A percentile compares a stretch with the other conserved stretches of the same genome.
These are phyloP conservation scores for Globomyces sp. DNA, from an alignment of 371 early-diverging fungal species.

Conservation along the genomic window DNA sequence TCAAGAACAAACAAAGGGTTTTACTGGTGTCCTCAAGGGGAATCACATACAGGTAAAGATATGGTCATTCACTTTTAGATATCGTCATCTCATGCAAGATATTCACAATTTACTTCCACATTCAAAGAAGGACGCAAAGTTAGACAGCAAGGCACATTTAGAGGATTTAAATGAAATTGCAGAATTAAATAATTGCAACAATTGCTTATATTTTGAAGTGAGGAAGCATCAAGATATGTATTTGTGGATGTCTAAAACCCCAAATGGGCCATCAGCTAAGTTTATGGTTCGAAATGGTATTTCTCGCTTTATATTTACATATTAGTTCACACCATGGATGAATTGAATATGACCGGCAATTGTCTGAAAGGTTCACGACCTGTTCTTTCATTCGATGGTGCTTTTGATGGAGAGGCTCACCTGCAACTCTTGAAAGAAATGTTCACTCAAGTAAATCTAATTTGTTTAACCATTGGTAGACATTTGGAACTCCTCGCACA, in stretches of 20 bases:
- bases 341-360: constrained; percentile 96
- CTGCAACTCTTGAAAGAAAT: constrained; percentile 84
- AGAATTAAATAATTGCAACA: constrained; percentile 96
- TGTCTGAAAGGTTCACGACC: constrained; percentile 95
- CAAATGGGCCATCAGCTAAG: constrained; percentile 93
- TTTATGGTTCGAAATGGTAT: constrained; percentile 91
- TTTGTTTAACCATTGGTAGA: constrained; percentile 34
- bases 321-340: constrained; percentile 96
- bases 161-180: constrained; percentile 91
- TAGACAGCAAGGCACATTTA: constrained; percentile 88
- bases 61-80: constrained; percentile 49
- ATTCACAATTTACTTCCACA: constrained; percentile 86
- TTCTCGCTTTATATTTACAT: not conserved
- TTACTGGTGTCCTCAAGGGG: constrained; percentile 88
- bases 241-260: constrained; percentile 93
- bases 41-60: constrained; percentile 70
- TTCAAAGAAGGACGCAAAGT: constrained; percentile 87
- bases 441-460: constrained; percentile 62
- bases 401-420: constrained; percentile 82
- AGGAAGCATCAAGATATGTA: constrained; percentile 91
- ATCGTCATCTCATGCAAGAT: constrained; percentile 89
- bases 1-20: constrained; percentile 84
- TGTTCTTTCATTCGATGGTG: constrained; percentile 88
- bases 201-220: constrained; percentile 92
- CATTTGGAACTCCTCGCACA: constrained; percentile 86